phyloP scores from a whole-genome alignment of 371 early-diverging fungal genomes.

The Mortierella sp. region DNA sequence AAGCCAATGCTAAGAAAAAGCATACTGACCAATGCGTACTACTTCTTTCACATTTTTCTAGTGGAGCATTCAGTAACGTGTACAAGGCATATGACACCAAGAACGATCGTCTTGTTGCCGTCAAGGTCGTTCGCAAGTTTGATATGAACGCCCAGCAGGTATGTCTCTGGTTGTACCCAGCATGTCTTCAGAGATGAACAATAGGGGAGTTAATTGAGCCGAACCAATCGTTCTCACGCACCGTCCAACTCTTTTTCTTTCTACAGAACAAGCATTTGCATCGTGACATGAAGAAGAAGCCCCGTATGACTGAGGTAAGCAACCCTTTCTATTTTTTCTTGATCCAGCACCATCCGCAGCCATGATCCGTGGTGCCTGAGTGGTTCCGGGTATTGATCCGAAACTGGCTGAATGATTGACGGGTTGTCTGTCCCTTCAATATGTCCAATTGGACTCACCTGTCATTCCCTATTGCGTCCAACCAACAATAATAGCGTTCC shows the following conservation, averaged over 20 bases:
- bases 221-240: not conserved
- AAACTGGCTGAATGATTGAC: not conserved
- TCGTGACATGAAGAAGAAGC: slow-evolving; percentile 63
- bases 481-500: slow-evolving; percentile 66
- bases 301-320: slow-evolving; percentile 65
- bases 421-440: not conserved
- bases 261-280: slow-evolving; percentile 56
- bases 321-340: not conserved
- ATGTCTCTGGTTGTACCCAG: slow-evolving; percentile 19
- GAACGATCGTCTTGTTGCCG: slow-evolving; percentile 77
- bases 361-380: not conserved
- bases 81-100: slow-evolving; percentile 75
- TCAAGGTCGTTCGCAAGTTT: slow-evolving; percentile 85
- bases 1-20: not conserved
- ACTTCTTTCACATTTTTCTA: slow-evolving; percentile 34
- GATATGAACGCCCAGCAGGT: slow-evolving; percentile 72
- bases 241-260: not conserved
- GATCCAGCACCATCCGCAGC: not conserved
- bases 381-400: not conserved
- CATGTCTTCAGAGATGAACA: not conserved
- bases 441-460: too few relatives aligned
- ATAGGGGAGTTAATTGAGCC: not conserved
- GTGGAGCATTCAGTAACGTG: slow-evolving; percentile 90
- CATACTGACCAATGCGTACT: not conserved
- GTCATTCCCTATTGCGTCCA: not conserved